Evolutionary conservation across 495 filamentous ascomycete species (phyloP).

Genomic region (Penicillium coffeae): DNA sequence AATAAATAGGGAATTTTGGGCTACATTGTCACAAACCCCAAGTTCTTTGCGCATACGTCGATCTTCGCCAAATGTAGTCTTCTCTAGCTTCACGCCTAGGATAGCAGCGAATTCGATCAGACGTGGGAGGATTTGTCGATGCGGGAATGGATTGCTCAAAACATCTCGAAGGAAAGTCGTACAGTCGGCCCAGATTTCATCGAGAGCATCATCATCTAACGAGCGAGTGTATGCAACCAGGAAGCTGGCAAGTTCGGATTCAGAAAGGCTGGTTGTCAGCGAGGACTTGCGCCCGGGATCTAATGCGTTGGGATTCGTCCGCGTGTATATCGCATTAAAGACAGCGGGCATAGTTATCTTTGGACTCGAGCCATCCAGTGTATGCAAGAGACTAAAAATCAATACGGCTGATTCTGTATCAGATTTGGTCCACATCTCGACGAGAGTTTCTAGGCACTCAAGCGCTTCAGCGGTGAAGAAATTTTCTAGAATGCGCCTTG

Average conservation of each 20-base stretch:
- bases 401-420: constrained; percentile 35
- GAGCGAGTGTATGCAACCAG: constrained; percentile 83
- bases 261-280: constrained; percentile 75
- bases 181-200: constrained; percentile 97
- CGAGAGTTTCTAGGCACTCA: constrained; percentile 87
- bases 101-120: constrained; percentile 86
- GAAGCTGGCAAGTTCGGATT: constrained; percentile 80
- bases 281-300: constrained; percentile 80
- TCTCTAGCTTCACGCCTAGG: constrained; percentile 89
- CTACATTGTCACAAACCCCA: constrained; percentile 56
- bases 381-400: constrained; percentile 82
- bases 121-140: constrained; percentile 82
- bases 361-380: constrained; percentile 84
- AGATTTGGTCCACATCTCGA: constrained; percentile 70
- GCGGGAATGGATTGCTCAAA: constrained; percentile 89
- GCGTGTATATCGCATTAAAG: constrained; percentile 93
- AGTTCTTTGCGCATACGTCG: constrained; percentile 89
- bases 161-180: constrained; percentile 87
- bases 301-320: constrained; percentile 78
- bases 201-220: constrained; percentile 96
- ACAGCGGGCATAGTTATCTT: constrained; percentile 94
- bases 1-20: background rate
- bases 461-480: constrained; percentile 91
- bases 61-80: constrained; percentile 97
- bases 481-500: constrained; percentile 83